A percentile compares a stretch with the other conserved stretches of the same genome.
These are phyloP conservation scores for Fraxinus anomala DNA, from an alignment of 257 asterid species.

Conservation along the genomic window DNA sequence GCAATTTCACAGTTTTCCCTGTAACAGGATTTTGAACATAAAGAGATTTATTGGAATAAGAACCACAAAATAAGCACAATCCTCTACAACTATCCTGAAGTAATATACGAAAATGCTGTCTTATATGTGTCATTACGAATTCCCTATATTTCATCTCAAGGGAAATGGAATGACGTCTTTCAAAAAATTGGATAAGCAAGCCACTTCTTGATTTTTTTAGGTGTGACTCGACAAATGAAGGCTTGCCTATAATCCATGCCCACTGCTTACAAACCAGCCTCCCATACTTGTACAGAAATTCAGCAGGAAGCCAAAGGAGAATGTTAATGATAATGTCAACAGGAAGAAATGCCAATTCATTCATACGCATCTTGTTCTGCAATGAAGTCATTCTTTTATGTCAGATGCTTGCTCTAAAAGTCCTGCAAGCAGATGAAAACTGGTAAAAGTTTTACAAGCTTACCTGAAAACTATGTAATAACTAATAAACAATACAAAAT, in stretches of 20 bases:
- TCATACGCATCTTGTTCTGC: not conserved
- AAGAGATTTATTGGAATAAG: not conserved
- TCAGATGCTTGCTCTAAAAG: not conserved
- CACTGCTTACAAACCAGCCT: constrained; percentile 8
- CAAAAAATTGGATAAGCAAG: constrained; percentile 2
- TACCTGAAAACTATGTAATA: not conserved
- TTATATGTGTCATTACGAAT: not conserved
- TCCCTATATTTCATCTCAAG: not conserved
- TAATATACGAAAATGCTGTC: not conserved
- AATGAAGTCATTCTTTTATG: not conserved
- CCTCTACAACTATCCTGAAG: constrained; percentile 17
- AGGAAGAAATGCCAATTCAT: not conserved
- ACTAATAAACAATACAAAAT: not conserved
- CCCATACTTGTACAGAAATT: not conserved
- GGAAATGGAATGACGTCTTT: not conserved
- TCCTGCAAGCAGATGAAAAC: constrained; percentile 1
- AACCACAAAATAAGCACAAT: constrained; percentile 6
- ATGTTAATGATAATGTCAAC: constrained; percentile 8
- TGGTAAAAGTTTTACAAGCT: not conserved
- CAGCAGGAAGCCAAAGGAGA: constrained; percentile 18
- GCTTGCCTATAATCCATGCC: not conserved
- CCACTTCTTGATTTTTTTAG: not conserved
- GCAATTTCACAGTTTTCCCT: not conserved
- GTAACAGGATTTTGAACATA: constrained; percentile 19
- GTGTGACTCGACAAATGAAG: constrained; percentile 9